A percentile compares a stretch with the other conserved stretches of the same genome.
phyloP scores from a whole-genome alignment of 805 yeast species.

The Teunomyces stri region DNA sequence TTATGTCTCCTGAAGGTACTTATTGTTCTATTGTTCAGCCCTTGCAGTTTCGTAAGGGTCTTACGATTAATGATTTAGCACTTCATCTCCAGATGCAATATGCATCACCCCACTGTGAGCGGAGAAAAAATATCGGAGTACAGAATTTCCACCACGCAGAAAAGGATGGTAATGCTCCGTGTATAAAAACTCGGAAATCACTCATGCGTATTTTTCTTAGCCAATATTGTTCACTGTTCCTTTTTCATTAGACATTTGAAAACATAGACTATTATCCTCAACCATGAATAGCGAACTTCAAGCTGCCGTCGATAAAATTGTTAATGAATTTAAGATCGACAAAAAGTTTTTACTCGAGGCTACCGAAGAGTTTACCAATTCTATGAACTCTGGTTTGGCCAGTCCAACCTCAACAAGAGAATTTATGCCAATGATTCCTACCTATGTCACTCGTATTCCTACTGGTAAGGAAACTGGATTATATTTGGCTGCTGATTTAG shows the following conservation, averaged over 20 bases:
- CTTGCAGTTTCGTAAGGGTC: not conserved
- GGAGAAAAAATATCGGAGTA: constrained; percentile 2
- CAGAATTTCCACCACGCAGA: not conserved
- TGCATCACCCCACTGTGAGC: constrained; percentile 2
- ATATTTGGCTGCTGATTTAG: constrained; percentile 86
- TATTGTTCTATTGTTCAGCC: too few relatives aligned
- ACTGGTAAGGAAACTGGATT: constrained; percentile 82
- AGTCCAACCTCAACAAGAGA: constrained; percentile 42
- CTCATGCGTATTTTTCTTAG: not conserved
- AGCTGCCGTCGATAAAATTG: constrained; percentile 34
- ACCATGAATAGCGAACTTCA: constrained; percentile 16
- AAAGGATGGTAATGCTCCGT: constrained; percentile 2
- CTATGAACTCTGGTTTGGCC: constrained; percentile 59
- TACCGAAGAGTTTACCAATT: constrained; percentile 54
- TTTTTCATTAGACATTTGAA: not conserved
- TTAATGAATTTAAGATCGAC: constrained; percentile 39
- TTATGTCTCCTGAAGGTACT: too few relatives aligned
- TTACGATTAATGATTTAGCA: not conserved
- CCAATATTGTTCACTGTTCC: not conserved
- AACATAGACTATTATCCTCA: not conserved
- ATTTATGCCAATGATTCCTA: constrained; percentile 83
- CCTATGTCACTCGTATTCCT: constrained; percentile 83
- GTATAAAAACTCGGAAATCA: not conserved
- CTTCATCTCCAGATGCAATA: constrained; percentile 2
- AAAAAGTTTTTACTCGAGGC: constrained; percentile 44